These are phyloP conservation scores for Sclerotinia spermophila DNA, from an alignment of 2,329 filamentous ascomycete genomes.

Conservation along the genomic window DNA sequence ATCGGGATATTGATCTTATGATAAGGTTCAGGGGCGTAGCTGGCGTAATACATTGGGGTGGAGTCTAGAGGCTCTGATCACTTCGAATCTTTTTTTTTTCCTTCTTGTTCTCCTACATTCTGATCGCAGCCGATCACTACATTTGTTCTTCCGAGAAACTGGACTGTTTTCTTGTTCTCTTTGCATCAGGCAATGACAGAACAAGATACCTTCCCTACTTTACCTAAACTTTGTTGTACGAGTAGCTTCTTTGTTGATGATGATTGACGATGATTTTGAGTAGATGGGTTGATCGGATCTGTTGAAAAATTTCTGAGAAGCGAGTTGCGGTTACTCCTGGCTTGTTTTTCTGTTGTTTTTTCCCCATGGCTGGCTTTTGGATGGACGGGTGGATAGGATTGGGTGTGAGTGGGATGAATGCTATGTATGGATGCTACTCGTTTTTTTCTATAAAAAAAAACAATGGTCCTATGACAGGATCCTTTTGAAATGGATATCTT, in stretches of 20 bases:
- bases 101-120: slow-evolving; percentile 1
- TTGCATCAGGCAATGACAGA: slow-evolving; percentile 12
- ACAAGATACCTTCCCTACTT: not conserved
- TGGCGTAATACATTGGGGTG: slow-evolving; percentile 15
- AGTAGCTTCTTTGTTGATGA: slow-evolving; percentile 15
- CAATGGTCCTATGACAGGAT: not conserved
- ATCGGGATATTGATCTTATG: slow-evolving; percentile 23
- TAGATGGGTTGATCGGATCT: not conserved
- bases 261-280: slow-evolving; percentile 5
- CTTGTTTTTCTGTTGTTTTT: not conserved
- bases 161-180: not conserved
- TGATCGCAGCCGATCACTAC: not conserved
- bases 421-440: slow-evolving; percentile 1
- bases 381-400: not conserved
- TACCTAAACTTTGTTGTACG: slow-evolving; percentile 12
- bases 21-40: slow-evolving; percentile 12
- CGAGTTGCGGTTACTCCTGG: not conserved
- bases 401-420: not conserved
- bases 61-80: slow-evolving; percentile 11
- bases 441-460: too few species aligned
- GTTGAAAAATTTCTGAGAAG: not conserved
- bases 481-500: not conserved
- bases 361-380: slow-evolving; percentile 6
- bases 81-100: not conserved
- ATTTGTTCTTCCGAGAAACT: not conserved